phyloP scores from a whole-genome alignment of 352 stramenopile species.

The Globisporangium cystogenes region DNA sequence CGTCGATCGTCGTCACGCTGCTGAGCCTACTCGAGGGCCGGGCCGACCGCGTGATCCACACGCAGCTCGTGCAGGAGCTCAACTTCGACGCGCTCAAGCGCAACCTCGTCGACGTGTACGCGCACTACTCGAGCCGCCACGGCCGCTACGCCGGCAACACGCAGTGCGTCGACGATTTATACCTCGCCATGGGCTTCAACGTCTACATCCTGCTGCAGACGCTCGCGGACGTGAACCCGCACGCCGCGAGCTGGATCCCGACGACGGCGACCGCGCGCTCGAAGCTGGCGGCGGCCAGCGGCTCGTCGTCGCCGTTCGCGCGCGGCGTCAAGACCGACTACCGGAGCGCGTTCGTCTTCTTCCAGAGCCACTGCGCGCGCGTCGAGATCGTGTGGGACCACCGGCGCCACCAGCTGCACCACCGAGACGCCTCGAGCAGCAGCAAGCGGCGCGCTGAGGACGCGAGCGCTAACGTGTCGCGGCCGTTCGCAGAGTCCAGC shows the following conservation, averaged over 20 bases:
- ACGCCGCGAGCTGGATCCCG: constrained; percentile 41
- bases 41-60: constrained; percentile 46
- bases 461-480: background rate
- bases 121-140: constrained; percentile 32
- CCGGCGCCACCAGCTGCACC: constrained; percentile 4
- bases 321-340: constrained; percentile 22
- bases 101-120: constrained; percentile 56
- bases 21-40: constrained; percentile 62
- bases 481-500: background rate
- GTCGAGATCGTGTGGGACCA: constrained; percentile 69
- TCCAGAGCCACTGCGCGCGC: constrained; percentile 53
- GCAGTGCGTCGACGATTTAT: constrained; percentile 57
- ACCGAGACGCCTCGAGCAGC: background rate
- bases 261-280: background rate
- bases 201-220: constrained; percentile 73
- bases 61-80: constrained; percentile 63
- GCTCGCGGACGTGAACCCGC: constrained; percentile 39
- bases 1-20: constrained; percentile 52
- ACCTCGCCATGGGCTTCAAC: constrained; percentile 72
- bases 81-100: constrained; percentile 65
- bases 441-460: background rate
- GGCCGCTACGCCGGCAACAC: constrained; percentile 50
- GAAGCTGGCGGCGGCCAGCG: background rate
- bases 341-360: constrained; percentile 49
- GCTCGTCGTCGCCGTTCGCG: background rate